Percentiles rank a stretch among this genome's conserved stretches.
phyloP scores from a whole-genome alignment of 2,329 filamentous ascomycete species.

The Gaeumannomyces tritici region DNA sequence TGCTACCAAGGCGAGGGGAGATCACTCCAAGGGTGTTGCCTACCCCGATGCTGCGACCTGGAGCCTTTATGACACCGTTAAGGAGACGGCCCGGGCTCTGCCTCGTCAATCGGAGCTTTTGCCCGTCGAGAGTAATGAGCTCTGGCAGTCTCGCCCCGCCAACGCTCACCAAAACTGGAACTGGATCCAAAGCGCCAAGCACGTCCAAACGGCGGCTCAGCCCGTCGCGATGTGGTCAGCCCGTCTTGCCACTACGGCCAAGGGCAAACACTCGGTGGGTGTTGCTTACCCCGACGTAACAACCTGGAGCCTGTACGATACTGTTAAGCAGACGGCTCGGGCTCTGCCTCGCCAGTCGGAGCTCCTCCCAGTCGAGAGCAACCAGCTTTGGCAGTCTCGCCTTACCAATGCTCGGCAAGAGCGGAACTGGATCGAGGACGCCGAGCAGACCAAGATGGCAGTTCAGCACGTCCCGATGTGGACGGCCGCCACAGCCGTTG shows the following conservation, averaged over 20 bases:
- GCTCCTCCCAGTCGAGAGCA: conserved; percentile 18
- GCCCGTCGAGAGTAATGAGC: conserved; percentile 6
- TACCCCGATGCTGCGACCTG: conserved; percentile 25
- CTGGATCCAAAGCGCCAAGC: background rate
- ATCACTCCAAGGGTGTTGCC: conserved; percentile 17
- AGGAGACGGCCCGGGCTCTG: conserved; percentile 15
- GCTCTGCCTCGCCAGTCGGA: conserved; percentile 17
- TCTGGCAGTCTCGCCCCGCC: conserved; percentile 4
- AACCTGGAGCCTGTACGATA: conserved; percentile 25
- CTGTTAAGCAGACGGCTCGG: conserved; percentile 16
- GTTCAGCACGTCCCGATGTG: background rate
- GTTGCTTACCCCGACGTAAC: conserved; percentile 26
- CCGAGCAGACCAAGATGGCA: background rate
- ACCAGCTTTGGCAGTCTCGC: conserved; percentile 7
- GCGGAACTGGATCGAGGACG: background rate
- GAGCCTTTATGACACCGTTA: conserved; percentile 19
- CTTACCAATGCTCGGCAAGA: no score
- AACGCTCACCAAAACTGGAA: background rate
- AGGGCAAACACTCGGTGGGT: conserved; percentile 11
- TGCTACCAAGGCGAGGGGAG: conserved; percentile 1
- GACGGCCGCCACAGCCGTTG: background rate
- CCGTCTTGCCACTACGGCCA: background rate
- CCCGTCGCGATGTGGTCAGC: background rate
- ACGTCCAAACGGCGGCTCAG: background rate
- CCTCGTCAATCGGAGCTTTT: conserved; percentile 15